Evolutionary conservation across 345 rosid genomes (phyloP).

Genomic region (Hibiscus tridactylites): DNA sequence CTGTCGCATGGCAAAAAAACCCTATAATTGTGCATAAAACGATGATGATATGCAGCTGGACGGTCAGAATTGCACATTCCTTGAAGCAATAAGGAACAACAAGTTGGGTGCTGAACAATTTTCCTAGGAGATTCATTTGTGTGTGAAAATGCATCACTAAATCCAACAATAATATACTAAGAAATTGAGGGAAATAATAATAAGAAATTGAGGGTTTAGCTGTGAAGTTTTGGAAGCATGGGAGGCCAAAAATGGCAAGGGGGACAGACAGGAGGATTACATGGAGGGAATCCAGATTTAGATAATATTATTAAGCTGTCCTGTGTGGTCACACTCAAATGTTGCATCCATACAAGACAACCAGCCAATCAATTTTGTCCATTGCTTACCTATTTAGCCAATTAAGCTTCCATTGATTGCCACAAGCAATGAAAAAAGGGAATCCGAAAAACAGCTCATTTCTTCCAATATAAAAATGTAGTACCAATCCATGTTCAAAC

Average conservation of each 20-base stretch:
- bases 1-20: too few species aligned
- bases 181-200: background rate
- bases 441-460: slow-evolving; percentile 3
- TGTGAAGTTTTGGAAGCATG: slow-evolving; percentile 4
- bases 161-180: background rate
- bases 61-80: background rate
- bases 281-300: slow-evolving; percentile 26
- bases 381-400: slow-evolving; percentile 14
- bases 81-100: too few species aligned
- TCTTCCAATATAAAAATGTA: slow-evolving; percentile 19
- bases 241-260: slow-evolving; percentile 28
- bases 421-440: background rate
- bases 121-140: background rate
- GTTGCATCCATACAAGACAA: slow-evolving; percentile 38
- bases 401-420: slow-evolving; percentile 2
- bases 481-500: background rate
- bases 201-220: slow-evolving; percentile 21
- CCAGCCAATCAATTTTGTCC: slow-evolving; percentile 32
- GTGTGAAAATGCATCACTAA: background rate
- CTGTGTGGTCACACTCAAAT: slow-evolving; percentile 17
- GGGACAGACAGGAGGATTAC: slow-evolving; percentile 29
- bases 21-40: background rate
- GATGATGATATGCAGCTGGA: background rate
- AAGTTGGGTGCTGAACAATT: too few species aligned
- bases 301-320: slow-evolving; percentile 32